Evolutionary conservation across 768 basidiomycete genomes (phyloP).

Genomic region (Neoboletus subvelutipes): DNA sequence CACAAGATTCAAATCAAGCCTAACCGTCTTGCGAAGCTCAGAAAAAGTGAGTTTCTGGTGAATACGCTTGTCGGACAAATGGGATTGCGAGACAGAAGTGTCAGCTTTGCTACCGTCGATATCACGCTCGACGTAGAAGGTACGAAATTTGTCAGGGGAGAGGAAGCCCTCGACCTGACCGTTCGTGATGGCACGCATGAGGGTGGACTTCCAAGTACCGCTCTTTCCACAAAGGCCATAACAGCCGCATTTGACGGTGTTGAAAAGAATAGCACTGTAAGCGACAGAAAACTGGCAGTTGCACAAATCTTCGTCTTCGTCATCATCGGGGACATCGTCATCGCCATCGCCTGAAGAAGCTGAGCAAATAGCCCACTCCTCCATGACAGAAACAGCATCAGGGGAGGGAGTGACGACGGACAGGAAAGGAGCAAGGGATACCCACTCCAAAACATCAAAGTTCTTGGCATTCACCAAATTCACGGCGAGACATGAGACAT

Average conservation of each 20-base stretch:
- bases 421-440: slow-evolving; percentile 74
- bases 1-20: slow-evolving; percentile 12
- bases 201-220: slow-evolving; percentile 95
- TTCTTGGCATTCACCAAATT: slow-evolving; percentile 88
- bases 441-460: slow-evolving; percentile 90
- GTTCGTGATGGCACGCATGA: slow-evolving; percentile 92
- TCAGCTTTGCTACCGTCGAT: slow-evolving; percentile 95
- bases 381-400: slow-evolving; percentile 64
- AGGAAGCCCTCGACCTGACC: slow-evolving; percentile 99
- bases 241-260: slow-evolving; percentile 98
- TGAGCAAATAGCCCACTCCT: slow-evolving; percentile 89
- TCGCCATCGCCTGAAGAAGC: slow-evolving; percentile 76
- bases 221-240: slow-evolving; percentile 99
- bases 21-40: slow-evolving; percentile 81
- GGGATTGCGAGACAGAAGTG: slow-evolving; percentile 87
- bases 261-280: slow-evolving; percentile 96
- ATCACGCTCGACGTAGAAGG: slow-evolving; percentile 99
- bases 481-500: slow-evolving; percentile 77
- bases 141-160: slow-evolving; percentile 95
- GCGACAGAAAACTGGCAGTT: slow-evolving; percentile 99
- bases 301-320: slow-evolving; percentile 97
- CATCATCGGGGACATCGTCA: slow-evolving; percentile 72
- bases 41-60: slow-evolving; percentile 75
- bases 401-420: slow-evolving; percentile 61
- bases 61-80: slow-evolving; percentile 81